Percentiles rank a stretch among this genome's conserved stretches.
Conservation (phyloP, 148 eudicot species). For the Hydrangea macrophylla region DNA sequence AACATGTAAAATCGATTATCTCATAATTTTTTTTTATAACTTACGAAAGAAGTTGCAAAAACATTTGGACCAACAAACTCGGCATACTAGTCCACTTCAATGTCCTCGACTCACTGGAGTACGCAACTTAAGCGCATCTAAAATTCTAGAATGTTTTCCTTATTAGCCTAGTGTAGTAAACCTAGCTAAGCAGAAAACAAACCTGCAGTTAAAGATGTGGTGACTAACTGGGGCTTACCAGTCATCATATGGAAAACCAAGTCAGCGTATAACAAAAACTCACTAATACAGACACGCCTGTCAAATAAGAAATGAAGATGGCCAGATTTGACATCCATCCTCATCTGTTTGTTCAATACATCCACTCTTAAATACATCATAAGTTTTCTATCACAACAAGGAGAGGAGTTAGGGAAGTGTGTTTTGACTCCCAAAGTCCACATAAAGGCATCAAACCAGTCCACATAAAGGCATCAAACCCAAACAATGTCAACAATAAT, state of each 20-base stretch:
- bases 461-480: not conserved
- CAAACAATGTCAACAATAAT: not conserved
- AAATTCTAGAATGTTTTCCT: not conserved
- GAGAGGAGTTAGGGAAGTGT: not conserved
- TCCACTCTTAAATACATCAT: not conserved
- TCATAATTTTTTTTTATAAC: not conserved
- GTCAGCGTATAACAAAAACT: not conserved
- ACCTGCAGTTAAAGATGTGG: not conserved
- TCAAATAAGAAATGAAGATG: not conserved
- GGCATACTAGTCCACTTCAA: not conserved
- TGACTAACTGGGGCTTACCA: not conserved
- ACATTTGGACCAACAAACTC: constrained; percentile 5
- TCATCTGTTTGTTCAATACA: not conserved
- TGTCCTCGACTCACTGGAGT: not conserved
- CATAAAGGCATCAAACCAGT: no score
- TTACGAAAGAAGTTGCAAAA: not conserved
- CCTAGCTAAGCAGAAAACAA: not conserved
- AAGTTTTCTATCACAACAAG: not conserved
- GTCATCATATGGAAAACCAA: no score
- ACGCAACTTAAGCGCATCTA: not conserved
- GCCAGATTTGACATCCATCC: not conserved
- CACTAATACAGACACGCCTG: not conserved
- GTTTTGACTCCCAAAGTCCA: not conserved
- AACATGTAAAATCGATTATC: no score
- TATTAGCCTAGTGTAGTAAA: not conserved